These are phyloP conservation scores for Gastrolobium villosum DNA, from an alignment of 306 rosid genomes.

Conservation along the genomic window DNA sequence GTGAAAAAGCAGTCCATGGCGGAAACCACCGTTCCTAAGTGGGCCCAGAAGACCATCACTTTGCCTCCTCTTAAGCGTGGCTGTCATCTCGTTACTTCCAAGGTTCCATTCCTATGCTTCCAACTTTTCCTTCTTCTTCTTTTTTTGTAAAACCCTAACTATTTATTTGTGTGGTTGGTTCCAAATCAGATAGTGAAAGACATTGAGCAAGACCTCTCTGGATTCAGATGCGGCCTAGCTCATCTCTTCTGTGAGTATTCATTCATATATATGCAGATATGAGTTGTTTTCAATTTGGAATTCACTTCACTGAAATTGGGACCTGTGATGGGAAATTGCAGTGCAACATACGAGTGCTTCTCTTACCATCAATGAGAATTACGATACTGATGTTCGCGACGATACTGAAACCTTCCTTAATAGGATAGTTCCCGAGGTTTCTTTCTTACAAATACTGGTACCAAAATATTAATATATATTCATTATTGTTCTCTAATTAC, in stretches of 20 bases:
- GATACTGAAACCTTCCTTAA: constrained; percentile 92
- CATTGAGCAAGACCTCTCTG: constrained; percentile 83
- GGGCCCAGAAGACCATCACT: constrained; percentile 92
- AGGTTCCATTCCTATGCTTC: constrained; percentile 49
- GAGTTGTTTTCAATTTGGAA: constrained; percentile 6
- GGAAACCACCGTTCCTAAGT: constrained; percentile 65
- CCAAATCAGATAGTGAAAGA: constrained; percentile 72
- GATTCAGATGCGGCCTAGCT: constrained; percentile 92
- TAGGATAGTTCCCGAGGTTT: constrained; percentile 87
- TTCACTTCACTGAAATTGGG: constrained; percentile 31
- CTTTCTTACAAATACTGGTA: constrained; percentile 14
- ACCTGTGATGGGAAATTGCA: constrained; percentile 44
- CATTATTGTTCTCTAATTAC: neutral
- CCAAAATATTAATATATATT: neutral
- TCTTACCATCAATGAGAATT: constrained; percentile 94
- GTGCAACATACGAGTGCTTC: constrained; percentile 99
- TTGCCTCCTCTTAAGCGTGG: constrained; percentile 83
- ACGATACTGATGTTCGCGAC: constrained; percentile 86
- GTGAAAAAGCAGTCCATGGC: constrained; percentile 60
- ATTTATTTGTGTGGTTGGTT: neutral
- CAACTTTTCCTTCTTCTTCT: neutral
- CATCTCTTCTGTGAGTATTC: constrained; percentile 81
- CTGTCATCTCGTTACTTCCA: constrained; percentile 90
- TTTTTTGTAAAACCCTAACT: constrained; percentile 45
- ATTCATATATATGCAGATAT: neutral